Evolutionary conservation across 2,329 filamentous ascomycete genomes (phyloP), one percentile per base, ranked within the genome.

Genomic region (Colletotrichum tofieldiae): DNA sequence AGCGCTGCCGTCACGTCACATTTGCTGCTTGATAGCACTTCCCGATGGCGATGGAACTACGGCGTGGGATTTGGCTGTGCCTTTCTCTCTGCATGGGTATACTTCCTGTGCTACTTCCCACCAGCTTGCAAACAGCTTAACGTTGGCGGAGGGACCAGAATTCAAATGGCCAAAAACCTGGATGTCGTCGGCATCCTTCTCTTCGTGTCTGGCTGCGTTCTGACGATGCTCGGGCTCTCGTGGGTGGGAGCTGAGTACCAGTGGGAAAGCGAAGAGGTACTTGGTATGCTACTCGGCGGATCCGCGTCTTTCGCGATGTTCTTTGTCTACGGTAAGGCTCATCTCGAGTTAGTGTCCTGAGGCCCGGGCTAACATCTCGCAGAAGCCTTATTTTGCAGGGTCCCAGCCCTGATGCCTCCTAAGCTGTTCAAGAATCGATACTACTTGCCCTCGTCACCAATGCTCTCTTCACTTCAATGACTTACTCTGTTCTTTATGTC

Each of bases 1-100:
- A 26, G 43, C 43, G 3, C 59, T 39, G 59, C 18, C 43, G 32
- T 32, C 23, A n/a, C 18, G 3, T 26, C 37, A 20, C 9, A 23
- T 5, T 3, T 29, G 3, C 83, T 86, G 67, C 68, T 80, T 32
- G 80, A 85, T 60, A 87, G 86, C 0, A 76, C 74, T 5, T 76
- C 81, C 4, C 77, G 79, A 23, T 89, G 86, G 86, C 80, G 87
- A 51, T 87, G 86, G 84, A 82, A 79, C 67, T 89, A 85, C 76
- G 87, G 85, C 74, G 75, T 88, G 5, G 83, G 83, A 67, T 84
- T 85, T 74, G 84, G 86, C 64, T 78, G 85, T 67, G 81, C 79
- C 45, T 80, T 78, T n/a, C 69, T 85, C 29, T 79, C 82, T 14
- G 75, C 84, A 2, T 75, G 80, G 1, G 79, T 86, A 8, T 86